These are phyloP conservation scores for Asclepias syriaca DNA, from an alignment of 257 asterid species.

Conservation along the genomic window DNA sequence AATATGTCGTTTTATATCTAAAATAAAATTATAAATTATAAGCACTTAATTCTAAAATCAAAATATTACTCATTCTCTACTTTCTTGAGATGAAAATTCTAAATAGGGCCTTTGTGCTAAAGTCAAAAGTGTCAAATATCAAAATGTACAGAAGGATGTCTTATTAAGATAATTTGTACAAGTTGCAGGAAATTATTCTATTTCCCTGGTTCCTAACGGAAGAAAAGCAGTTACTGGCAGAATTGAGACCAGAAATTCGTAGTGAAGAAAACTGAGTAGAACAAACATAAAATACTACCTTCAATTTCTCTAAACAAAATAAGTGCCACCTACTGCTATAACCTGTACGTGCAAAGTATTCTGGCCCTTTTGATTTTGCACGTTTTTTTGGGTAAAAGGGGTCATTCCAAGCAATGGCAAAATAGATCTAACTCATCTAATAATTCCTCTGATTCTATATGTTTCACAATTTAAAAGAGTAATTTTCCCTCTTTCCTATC, in stretches of 20 bases:
- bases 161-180: no score
- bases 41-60: no score
- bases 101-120: no score
- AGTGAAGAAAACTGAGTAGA: not conserved
- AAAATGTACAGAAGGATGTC: no score
- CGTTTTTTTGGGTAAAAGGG: not conserved
- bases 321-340: not conserved
- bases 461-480: not conserved
- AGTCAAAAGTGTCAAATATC: no score
- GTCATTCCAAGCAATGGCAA: not conserved
- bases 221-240: not conserved
- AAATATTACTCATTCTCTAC: no score
- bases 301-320: not conserved
- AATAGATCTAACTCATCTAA: not conserved
- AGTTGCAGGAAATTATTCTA: not conserved
- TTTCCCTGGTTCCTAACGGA: not conserved
- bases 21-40: no score
- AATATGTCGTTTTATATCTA: no score
- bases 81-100: not conserved
- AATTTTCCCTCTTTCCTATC: conserved; percentile 1
- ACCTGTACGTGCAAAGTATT: not conserved
- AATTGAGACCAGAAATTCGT: not conserved
- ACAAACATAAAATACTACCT: not conserved
- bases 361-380: not conserved
- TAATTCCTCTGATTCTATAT: not conserved